These are phyloP conservation scores for Trypanosoma platydactyli DNA, from an alignment of 208 protist genomes.

Conservation along the genomic window DNA sequence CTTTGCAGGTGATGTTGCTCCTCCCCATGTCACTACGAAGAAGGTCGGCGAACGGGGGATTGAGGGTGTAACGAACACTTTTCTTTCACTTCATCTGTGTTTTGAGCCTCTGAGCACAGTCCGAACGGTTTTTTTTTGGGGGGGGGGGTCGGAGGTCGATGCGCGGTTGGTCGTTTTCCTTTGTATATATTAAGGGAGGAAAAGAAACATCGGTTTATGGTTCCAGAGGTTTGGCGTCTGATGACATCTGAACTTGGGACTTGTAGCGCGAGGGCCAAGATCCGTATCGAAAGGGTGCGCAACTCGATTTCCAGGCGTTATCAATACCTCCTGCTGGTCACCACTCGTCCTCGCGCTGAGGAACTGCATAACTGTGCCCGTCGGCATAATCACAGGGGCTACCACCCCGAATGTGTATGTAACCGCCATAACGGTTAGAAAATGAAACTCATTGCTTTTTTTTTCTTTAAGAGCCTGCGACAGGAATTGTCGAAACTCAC, in stretches of 20 bases:
- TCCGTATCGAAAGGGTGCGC: conserved; percentile 59
- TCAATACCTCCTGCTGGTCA: conserved; percentile 25
- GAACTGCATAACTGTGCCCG: conserved; percentile 71
- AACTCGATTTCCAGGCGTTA: conserved; percentile 63
- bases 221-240: conserved; percentile 99
- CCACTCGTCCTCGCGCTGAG: conserved; percentile 47
- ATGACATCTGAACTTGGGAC: conserved; percentile 92
- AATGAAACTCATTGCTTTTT: conserved; percentile 45
- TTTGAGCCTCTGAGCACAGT: conserved; percentile 99
- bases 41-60: conserved; percentile 96
- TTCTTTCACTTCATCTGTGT: conserved; percentile 94
- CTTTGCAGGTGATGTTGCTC: conserved; percentile 96
- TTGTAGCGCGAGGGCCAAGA: conserved; percentile 73
- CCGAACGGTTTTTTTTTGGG: conserved; percentile 99
- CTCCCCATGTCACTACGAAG: conserved; percentile 97
- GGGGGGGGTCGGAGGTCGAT: too few species aligned
- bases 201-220: conserved; percentile 96
- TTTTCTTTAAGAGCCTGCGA: too few species aligned
- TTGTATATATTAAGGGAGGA: conserved; percentile 96
- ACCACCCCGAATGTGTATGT: conserved; percentile 59
- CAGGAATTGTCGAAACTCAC: too few species aligned
- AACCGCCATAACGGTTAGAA: conserved; percentile 39
- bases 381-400: conserved; percentile 65
- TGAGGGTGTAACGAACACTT: conserved; percentile 97
- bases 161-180: conserved; percentile 96